Percentiles rank a stretch among this genome's conserved stretches.
Conservation (phyloP, 2,329 filamentous ascomycete species). For the Alternaria brassicae region DNA sequence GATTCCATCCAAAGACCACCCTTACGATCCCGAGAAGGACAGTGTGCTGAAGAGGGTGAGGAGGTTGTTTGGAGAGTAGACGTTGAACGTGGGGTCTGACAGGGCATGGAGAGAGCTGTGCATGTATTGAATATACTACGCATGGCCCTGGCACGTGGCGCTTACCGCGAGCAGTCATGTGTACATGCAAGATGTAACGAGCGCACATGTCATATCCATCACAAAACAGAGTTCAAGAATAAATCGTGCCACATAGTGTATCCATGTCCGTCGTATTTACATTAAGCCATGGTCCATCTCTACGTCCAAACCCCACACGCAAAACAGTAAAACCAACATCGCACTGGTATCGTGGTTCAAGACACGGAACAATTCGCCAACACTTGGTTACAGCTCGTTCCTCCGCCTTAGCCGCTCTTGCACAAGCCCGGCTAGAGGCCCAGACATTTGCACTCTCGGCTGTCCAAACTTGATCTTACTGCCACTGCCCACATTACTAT, state of each 20-base stretch:
- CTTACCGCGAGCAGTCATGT: background rate
- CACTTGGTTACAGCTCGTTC: slow-evolving; percentile 40
- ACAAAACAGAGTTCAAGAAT: background rate
- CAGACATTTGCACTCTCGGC: slow-evolving; percentile 44
- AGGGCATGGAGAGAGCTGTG: background rate
- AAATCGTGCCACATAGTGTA: background rate
- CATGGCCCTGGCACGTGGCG: background rate
- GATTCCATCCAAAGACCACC: slow-evolving; percentile 98
- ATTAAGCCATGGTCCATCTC: slow-evolving; percentile 21
- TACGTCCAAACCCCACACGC: background rate
- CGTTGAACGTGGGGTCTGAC: background rate
- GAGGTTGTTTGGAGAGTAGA: slow-evolving; percentile 74
- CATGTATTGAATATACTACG: background rate
- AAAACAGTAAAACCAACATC: slow-evolving; percentile 14
- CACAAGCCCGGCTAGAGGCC: slow-evolving; percentile 46
- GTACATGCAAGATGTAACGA: background rate
- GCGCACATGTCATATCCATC: background rate
- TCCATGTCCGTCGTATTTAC: slow-evolving; percentile 30
- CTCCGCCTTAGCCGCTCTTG: slow-evolving; percentile 37
- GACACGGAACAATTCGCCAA: background rate
- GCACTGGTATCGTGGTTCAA: slow-evolving; percentile 29
- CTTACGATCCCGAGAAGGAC: slow-evolving; percentile 98
- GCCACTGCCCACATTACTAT: slow-evolving; percentile 1
- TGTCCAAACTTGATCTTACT: slow-evolving; percentile 38
- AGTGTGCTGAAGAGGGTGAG: slow-evolving; percentile 90